Conservation (phyloP, 345 rosid genomes). For the Pseudoturritis turrita region DNA sequence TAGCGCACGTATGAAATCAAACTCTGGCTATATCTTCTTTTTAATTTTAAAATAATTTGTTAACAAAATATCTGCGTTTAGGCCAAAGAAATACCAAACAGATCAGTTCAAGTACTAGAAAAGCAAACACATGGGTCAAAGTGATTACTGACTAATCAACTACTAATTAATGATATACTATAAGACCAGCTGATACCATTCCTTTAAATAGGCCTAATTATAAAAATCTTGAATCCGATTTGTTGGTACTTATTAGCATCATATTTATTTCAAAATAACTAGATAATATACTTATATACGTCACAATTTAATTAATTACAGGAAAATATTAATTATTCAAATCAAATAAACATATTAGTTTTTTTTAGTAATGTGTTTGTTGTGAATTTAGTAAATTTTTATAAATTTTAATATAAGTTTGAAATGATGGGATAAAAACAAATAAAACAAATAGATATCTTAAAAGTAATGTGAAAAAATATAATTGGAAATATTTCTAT, state of each 20-base stretch:
- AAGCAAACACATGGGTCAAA: conserved; percentile 3
- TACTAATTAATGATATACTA: not conserved
- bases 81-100: conserved; percentile 6
- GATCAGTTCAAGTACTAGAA: not conserved
- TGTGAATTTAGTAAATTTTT: too few relatives aligned
- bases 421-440: too few relatives aligned
- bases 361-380: too few relatives aligned
- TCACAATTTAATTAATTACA: too few relatives aligned
- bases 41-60: not conserved
- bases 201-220: not conserved
- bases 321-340: too few relatives aligned
- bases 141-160: not conserved
- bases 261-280: not conserved
- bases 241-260: not conserved
- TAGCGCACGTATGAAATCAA: not conserved
- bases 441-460: not conserved
- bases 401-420: too few relatives aligned
- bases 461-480: not conserved
- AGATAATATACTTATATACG: too few relatives aligned
- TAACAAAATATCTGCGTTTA: conserved; percentile 10
- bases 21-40: not conserved
- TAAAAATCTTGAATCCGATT: not conserved
- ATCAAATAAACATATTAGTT: too few relatives aligned
- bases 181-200: not conserved
- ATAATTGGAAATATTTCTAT: not conserved